These are phyloP conservation scores for Aureobasidium sp. DNA, from an alignment of 2,329 filamentous ascomycete species.

Conservation along the genomic window DNA sequence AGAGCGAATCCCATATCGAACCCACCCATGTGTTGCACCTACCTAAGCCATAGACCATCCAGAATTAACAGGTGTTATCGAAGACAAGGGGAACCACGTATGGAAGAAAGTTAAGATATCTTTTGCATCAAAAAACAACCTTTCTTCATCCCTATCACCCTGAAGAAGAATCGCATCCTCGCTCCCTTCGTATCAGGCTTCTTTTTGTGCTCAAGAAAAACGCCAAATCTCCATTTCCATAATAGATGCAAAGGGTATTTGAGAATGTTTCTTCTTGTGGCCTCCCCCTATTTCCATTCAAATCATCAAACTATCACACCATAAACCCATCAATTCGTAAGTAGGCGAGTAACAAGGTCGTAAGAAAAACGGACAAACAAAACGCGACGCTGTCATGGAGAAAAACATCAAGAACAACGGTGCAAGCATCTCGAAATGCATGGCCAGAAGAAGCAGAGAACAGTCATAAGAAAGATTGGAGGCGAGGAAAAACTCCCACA, in stretches of 20 bases:
- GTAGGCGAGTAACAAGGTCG: background rate
- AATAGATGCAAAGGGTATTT: background rate
- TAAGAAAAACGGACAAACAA: background rate
- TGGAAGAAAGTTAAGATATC: background rate
- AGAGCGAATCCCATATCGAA: background rate
- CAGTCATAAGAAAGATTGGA: background rate
- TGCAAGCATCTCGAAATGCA: background rate
- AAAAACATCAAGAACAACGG: background rate
- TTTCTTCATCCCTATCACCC: background rate
- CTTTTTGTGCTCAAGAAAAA: background rate
- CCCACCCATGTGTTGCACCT: background rate
- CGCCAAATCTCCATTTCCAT: background rate
- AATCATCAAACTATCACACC: constrained; percentile 1
- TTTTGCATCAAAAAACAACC: background rate
- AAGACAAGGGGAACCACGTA: too few species aligned
- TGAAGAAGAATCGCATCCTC: background rate
- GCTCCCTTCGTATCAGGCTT: background rate
- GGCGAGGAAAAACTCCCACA: constrained; percentile 5
- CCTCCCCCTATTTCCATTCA: background rate
- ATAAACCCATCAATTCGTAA: constrained; percentile 3
- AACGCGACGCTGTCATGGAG: background rate
- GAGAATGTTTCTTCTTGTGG: background rate
- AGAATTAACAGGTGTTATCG: background rate
- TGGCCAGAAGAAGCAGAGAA: background rate
- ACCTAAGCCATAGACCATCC: background rate